phyloP scores from a whole-genome alignment of 2,329 filamentous ascomycete genomes.

The Tolypocladium amazonense region DNA sequence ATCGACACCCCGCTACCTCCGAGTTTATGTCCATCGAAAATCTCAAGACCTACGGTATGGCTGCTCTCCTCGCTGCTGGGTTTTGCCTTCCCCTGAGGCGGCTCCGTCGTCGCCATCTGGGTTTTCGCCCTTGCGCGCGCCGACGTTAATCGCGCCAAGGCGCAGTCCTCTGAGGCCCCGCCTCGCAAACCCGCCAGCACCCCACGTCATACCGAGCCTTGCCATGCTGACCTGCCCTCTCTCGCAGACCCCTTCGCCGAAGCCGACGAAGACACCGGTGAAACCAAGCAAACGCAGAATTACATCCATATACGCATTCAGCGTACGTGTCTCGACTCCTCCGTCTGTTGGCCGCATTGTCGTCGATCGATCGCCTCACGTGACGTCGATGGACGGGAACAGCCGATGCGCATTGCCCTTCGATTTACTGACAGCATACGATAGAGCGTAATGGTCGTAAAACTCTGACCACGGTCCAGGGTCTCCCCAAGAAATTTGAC shows the following conservation, averaged over 20 bases:
- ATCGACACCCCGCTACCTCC: conserved; percentile 50
- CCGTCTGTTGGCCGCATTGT: conserved; percentile 1
- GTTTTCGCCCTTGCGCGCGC: not conserved
- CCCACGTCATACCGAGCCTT: not conserved
- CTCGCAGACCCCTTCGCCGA: conserved; percentile 97
- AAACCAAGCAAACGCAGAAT: conserved; percentile 90
- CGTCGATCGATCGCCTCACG: conserved; percentile 3
- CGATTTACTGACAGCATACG: conserved; percentile 25
- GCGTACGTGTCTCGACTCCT: conserved; percentile 51
- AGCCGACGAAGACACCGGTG: conserved; percentile 98
- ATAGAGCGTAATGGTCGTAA: conserved; percentile 99
- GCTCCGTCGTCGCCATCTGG: not conserved
- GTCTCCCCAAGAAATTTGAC: conserved; percentile 97
- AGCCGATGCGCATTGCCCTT: not conserved
- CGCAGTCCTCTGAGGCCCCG: not conserved
- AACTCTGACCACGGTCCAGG: conserved; percentile 99
- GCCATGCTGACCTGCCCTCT: conserved; percentile 12
- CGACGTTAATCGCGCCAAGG: not conserved
- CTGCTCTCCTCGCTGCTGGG: not conserved
- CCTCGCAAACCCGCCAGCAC: not conserved
- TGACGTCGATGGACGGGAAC: not conserved
- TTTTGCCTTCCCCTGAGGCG: not conserved
- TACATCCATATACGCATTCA: conserved; percentile 99
- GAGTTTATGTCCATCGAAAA: conserved; percentile 99
- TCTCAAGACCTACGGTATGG: conserved; percentile 86